Percentiles rank a stretch among this genome's conserved stretches.
Conservation (phyloP, 345 rosid genomes). For the Arabidopsis arenosa region DNA sequence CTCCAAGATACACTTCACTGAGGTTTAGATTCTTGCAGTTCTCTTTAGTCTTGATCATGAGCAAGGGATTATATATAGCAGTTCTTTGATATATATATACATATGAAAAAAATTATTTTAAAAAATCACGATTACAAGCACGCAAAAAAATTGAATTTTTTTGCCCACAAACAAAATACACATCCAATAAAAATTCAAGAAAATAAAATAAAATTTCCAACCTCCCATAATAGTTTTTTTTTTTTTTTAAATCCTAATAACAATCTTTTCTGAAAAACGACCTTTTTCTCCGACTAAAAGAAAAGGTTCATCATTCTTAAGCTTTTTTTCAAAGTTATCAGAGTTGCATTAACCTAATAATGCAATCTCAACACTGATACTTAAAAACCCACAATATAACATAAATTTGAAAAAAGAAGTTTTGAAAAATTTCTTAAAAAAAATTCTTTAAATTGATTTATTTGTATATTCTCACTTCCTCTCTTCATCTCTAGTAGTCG, state of each 20-base stretch:
- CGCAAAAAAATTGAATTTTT: background rate
- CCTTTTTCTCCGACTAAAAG: background rate
- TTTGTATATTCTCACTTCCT: conserved; percentile 31
- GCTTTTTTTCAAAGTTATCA: background rate
- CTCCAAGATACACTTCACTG: no score
- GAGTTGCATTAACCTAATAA: conserved; percentile 44
- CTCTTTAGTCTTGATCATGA: no score
- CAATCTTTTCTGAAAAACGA: background rate
- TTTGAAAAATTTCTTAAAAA: no score
- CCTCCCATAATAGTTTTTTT: background rate
- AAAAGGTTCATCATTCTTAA: conserved; percentile 13
- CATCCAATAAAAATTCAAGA: background rate
- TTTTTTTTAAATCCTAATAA: background rate
- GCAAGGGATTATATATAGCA: no score
- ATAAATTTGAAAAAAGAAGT: background rate
- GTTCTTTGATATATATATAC: no score
- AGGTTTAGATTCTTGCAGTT: no score
- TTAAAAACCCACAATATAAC: background rate
- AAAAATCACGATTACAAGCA: background rate
- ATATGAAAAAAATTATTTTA: no score
- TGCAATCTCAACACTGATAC: conserved; percentile 28
- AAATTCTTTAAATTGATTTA: background rate
- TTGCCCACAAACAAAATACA: conserved; percentile 9
- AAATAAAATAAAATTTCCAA: background rate
- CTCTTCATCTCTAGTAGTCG: conserved; percentile 27